These are phyloP conservation scores for Geotrichum histeridarum DNA, from an alignment of 1,139 yeast genomes.

Conservation along the genomic window DNA sequence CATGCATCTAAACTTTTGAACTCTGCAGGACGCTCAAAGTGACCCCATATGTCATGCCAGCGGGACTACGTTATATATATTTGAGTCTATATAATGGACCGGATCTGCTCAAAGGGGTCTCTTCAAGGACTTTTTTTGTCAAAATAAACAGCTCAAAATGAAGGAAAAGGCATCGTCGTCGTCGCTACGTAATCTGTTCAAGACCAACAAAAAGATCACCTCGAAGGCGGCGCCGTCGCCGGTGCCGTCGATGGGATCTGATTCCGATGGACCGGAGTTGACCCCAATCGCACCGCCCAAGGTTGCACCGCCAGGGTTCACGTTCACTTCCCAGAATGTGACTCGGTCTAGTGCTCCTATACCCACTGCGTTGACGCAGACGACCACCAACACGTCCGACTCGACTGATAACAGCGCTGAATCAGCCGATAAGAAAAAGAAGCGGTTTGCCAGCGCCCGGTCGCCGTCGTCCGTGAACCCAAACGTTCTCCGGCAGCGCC, in stretches of 20 bases:
- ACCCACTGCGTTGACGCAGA: background rate
- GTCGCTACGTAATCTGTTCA: background rate
- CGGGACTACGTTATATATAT: no score
- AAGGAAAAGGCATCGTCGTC: background rate
- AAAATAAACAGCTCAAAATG: background rate
- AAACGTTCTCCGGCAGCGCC: constrained; percentile 4
- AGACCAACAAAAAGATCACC: background rate
- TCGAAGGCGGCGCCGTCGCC: background rate
- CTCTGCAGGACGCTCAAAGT: no score
- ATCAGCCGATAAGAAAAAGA: background rate
- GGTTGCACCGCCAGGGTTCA: constrained; percentile 12
- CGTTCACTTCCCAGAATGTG: background rate
- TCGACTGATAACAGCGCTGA: background rate
- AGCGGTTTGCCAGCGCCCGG: constrained; percentile 3
- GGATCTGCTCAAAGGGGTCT: no score
- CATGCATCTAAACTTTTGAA: no score
- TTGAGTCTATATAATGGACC: no score
- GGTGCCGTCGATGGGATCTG: background rate
- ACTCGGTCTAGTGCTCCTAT: background rate
- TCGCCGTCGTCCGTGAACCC: constrained; percentile 2
- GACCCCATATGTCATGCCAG: no score
- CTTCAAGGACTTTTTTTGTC: background rate
- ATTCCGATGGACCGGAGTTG: constrained; percentile 4
- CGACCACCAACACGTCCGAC: background rate
- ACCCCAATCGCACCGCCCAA: constrained; percentile 1